A percentile compares a stretch with the other conserved stretches of the same genome.
Conservation (phyloP, 208 protist genomes). For the Balamuthia mandrillaris region DNA sequence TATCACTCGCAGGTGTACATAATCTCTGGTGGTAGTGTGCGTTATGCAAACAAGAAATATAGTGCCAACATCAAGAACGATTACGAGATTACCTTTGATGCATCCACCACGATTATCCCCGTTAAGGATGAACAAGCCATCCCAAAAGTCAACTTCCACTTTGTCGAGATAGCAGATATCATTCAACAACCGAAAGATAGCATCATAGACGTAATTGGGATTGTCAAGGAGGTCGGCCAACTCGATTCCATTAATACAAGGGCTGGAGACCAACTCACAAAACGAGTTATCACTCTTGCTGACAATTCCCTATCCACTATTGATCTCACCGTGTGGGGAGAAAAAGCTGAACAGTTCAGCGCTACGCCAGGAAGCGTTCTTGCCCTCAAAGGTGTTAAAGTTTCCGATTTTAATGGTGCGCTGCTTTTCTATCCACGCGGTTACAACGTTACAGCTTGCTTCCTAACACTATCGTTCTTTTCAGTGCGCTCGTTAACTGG, state of each 20-base stretch:
- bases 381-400: conserved; percentile 30
- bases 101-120: background rate
- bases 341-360: conserved; percentile 15
- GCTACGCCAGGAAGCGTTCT: background rate
- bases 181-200: background rate
- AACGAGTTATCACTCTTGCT: conserved; percentile 35
- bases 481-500: conserved; percentile 17
- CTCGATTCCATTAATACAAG: conserved; percentile 9
- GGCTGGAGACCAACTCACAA: conserved; percentile 3
- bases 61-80: conserved; percentile 49
- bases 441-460: no score
- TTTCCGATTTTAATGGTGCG: conserved; percentile 45
- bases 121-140: conserved; percentile 29
- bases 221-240: background rate
- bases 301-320: conserved; percentile 45
- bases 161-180: conserved; percentile 50
- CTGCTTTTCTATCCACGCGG: no score
- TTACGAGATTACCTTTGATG: conserved; percentile 54
- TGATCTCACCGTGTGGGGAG: conserved; percentile 56
- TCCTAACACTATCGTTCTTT: no score
- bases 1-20: background rate
- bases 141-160: conserved; percentile 17
- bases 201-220: conserved; percentile 25
- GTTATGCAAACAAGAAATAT: conserved; percentile 54
- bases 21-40: conserved; percentile 36